Conservation (phyloP, 1,284 basidiomycete species). For the Apiotrichum gamsii region DNA sequence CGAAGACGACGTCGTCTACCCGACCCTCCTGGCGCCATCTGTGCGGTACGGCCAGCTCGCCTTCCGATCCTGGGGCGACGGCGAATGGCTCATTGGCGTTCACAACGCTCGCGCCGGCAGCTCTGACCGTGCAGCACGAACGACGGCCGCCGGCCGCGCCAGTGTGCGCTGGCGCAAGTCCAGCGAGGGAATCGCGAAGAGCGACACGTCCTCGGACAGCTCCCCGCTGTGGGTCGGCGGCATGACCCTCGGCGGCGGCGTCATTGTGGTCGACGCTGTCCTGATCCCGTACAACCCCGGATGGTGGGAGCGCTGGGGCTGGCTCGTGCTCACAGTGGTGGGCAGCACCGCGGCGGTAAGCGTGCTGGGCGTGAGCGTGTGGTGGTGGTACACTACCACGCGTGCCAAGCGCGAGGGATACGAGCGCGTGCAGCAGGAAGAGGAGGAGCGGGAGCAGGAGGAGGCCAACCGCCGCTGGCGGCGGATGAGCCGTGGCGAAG, state of each 20-base stretch:
- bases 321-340: conserved; percentile 40
- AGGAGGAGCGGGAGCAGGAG: conserved; percentile 9
- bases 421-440: conserved; percentile 8
- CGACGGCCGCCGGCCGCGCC: conserved; percentile 74
- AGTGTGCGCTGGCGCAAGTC: conserved; percentile 52
- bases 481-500: conserved; percentile 6
- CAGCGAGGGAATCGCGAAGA: too few relatives aligned
- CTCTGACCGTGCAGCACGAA: conserved; percentile 65
- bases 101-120: conserved; percentile 70
- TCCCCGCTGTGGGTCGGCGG: conserved; percentile 34
- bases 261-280: conserved; percentile 78
- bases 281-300: conserved; percentile 78
- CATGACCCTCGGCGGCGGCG: conserved; percentile 61
- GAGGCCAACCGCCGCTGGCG: conserved; percentile 12
- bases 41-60: conserved; percentile 73
- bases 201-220: too few relatives aligned
- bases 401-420: conserved; percentile 8
- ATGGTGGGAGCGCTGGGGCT: conserved; percentile 59
- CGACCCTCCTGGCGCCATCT: conserved; percentile 59
- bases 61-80: conserved; percentile 56
- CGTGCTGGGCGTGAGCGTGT: conserved; percentile 57
- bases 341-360: conserved; percentile 57
- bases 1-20: conserved; percentile 64
- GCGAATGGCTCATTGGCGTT: conserved; percentile 73
- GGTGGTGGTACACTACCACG: conserved; percentile 54